Evolutionary conservation across 2,329 filamentous ascomycete genomes (phyloP).

Genomic region (Trichoderma cornu-damae): DNA sequence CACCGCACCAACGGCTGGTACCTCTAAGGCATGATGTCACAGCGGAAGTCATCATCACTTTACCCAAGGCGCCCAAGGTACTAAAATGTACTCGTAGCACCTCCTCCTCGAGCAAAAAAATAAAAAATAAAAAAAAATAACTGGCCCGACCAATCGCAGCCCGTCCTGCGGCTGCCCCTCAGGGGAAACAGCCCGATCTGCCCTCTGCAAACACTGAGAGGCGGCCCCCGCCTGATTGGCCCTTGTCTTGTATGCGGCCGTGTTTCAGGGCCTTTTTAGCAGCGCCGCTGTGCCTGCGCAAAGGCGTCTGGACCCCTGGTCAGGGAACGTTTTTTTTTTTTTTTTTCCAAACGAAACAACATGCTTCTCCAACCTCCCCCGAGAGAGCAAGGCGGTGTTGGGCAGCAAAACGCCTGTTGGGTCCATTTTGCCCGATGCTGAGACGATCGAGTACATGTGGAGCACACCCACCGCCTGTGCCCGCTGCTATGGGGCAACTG

Average conservation of each 20-base stretch:
- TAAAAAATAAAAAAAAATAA: too few relatives aligned
- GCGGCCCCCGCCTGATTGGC: background rate
- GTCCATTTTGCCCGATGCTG: background rate
- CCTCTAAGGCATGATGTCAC: too few relatives aligned
- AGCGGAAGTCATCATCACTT: too few relatives aligned
- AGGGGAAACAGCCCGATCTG: background rate
- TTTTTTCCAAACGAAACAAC: background rate
- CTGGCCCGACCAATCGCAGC: background rate
- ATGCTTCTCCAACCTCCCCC: background rate
- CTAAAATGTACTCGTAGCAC: too few relatives aligned
- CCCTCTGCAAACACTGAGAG: background rate
- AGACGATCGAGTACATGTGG: background rate
- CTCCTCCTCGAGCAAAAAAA: too few relatives aligned
- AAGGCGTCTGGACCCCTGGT: background rate
- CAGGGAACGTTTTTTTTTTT: background rate
- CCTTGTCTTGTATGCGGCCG: background rate
- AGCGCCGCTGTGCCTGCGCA: background rate
- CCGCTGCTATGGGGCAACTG: too few relatives aligned
- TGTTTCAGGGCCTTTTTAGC: constrained; percentile 8
- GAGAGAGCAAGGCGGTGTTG: background rate
- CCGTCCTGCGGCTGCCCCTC: background rate
- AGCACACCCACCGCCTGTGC: too few relatives aligned
- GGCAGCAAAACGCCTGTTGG: background rate
- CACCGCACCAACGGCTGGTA: too few relatives aligned
- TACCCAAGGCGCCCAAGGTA: too few relatives aligned